These are phyloP conservation scores for Tricholoma flavovirens DNA, from an alignment of 768 basidiomycete genomes.

Conservation along the genomic window DNA sequence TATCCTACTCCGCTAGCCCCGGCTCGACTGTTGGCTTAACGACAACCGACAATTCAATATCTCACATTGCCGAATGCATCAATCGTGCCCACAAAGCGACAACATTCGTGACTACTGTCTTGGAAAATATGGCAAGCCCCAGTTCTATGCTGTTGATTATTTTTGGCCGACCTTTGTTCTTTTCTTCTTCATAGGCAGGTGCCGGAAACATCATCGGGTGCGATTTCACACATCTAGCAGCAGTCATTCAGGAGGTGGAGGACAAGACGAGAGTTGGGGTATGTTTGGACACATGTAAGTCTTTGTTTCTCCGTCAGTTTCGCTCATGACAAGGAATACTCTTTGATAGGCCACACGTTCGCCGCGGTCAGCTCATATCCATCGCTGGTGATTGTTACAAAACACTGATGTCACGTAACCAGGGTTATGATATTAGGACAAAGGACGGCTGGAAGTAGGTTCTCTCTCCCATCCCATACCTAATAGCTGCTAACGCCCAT, in stretches of 20 bases:
- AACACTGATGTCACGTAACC: neutral
- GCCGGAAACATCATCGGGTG: conserved; percentile 75
- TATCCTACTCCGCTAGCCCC: conserved; percentile 36
- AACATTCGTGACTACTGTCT: conserved; percentile 49
- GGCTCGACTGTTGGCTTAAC: conserved; percentile 76
- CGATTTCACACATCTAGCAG: conserved; percentile 57
- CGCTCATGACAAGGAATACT: neutral
- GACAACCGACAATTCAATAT: conserved; percentile 54
- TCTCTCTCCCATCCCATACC: neutral
- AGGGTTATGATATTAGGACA: conserved; percentile 82
- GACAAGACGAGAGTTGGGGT: conserved; percentile 76
- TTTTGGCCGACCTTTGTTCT: neutral
- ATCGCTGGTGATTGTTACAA: conserved; percentile 1
- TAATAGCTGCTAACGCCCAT: neutral
- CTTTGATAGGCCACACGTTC: conserved; percentile 60
- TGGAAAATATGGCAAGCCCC: conserved; percentile 74
- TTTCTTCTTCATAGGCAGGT: conserved; percentile 49
- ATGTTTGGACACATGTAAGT: conserved; percentile 80
- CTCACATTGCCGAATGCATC: conserved; percentile 63
- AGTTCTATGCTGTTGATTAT: neutral
- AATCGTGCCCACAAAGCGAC: conserved; percentile 69
- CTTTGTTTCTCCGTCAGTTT: neutral
- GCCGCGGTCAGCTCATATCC: conserved; percentile 56
- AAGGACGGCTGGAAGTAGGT: conserved; percentile 68
- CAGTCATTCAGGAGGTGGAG: conserved; percentile 63